These are phyloP conservation scores for Macadamia tetraphylla DNA, from an alignment of 164 flowering plant genomes.

Conservation along the genomic window DNA sequence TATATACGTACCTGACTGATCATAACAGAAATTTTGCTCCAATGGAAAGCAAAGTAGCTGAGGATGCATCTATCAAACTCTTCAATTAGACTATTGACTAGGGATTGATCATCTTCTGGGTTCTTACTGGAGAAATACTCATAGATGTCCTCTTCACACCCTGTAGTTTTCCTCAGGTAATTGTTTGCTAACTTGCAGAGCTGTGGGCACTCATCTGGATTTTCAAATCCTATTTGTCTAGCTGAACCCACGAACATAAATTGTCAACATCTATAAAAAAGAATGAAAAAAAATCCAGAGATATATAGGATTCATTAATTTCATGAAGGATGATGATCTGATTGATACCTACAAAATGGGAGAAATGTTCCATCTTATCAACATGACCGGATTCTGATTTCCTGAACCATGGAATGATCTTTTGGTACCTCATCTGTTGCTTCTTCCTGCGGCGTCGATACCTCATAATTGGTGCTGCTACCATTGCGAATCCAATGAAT, in stretches of 20 bases:
- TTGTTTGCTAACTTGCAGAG: conserved; percentile 56
- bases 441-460: conserved; percentile 7
- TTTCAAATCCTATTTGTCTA: conserved; percentile 76
- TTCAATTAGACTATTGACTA: conserved; percentile 54
- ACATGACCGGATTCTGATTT: conserved; percentile 48
- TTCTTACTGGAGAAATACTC: conserved; percentile 34
- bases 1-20: conserved; percentile 50
- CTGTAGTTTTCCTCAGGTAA: conserved; percentile 54
- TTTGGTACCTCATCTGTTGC: conserved; percentile 9
- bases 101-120: conserved; percentile 33
- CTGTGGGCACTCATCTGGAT: conserved; percentile 47
- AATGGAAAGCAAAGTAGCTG: conserved; percentile 75
- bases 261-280: background rate
- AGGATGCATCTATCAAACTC: conserved; percentile 83
- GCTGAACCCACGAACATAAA: conserved; percentile 31
- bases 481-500: conserved; percentile 20
- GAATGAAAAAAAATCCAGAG: background rate
- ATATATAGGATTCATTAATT: too few species aligned
- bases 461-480: conserved; percentile 23
- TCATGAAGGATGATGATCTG: background rate
- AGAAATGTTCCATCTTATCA: conserved; percentile 55
- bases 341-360: conserved; percentile 64
- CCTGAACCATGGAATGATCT: conserved; percentile 38
- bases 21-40: conserved; percentile 57
- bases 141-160: conserved; percentile 46